Conservation (phyloP, 306 rosid species). For the Hippophae gyantsensis region DNA sequence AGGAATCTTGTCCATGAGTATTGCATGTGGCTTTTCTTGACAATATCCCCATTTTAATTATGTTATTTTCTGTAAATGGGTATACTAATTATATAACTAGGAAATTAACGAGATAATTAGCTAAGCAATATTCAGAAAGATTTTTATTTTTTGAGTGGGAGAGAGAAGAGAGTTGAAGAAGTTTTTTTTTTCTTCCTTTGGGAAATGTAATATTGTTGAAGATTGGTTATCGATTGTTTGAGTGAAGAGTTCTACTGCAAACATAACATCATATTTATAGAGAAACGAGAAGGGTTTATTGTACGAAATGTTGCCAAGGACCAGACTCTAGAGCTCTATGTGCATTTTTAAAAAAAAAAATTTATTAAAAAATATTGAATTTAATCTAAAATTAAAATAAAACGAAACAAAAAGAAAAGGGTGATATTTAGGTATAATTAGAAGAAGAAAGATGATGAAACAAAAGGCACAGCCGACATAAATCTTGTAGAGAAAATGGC, state of each 20-base stretch:
- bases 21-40: slow-evolving; percentile 78
- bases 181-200: background rate
- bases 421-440: background rate
- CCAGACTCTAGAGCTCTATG: background rate
- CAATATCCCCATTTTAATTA: slow-evolving; percentile 40
- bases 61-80: too few relatives aligned
- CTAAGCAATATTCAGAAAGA: background rate
- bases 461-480: slow-evolving; percentile 43
- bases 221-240: slow-evolving; percentile 20
- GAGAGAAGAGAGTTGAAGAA: slow-evolving; percentile 5
- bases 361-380: too few relatives aligned
- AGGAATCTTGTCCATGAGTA: slow-evolving; percentile 94
- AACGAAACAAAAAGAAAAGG: slow-evolving; percentile 8
- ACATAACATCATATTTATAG: slow-evolving; percentile 26
- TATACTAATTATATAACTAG: background rate
- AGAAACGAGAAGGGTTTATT: background rate
- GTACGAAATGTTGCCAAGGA: slow-evolving; percentile 17
- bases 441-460: slow-evolving; percentile 4
- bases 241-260: slow-evolving; percentile 22
- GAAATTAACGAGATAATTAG: too few relatives aligned
- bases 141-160: background rate
- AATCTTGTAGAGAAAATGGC: slow-evolving; percentile 39
- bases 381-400: background rate
- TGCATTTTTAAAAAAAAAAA: too few relatives aligned
- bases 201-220: slow-evolving; percentile 17